A percentile compares a stretch with the other conserved stretches of the same genome.
phyloP scores from a whole-genome alignment of 140 eudicot genomes.

The Flaveria floridana region DNA sequence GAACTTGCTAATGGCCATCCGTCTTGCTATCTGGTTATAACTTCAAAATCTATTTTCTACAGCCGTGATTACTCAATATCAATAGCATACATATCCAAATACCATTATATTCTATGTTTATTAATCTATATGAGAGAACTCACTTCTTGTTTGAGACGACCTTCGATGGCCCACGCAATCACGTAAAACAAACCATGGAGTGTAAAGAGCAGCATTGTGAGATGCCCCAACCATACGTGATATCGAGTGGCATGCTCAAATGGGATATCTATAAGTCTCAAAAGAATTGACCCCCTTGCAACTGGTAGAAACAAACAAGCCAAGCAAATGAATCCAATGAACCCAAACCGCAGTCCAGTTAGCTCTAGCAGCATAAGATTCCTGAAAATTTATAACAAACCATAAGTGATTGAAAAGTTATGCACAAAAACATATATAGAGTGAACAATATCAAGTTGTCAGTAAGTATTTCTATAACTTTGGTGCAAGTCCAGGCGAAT shows the following conservation, averaged over 20 bases:
- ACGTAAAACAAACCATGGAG: conserved; percentile 77
- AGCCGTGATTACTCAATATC: too few species aligned
- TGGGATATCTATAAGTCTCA: conserved; percentile 75
- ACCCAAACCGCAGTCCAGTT: conserved; percentile 68
- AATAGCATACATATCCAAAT: too few species aligned
- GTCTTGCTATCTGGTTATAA: too few species aligned
- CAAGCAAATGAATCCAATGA: conserved; percentile 72
- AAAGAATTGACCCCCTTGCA: conserved; percentile 82
- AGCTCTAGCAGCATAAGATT: conserved; percentile 46
- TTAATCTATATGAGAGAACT: conserved; percentile 27
- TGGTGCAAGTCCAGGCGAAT: too few species aligned
- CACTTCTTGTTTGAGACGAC: conserved; percentile 56
- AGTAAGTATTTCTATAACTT: too few species aligned
- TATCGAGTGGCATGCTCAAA: conserved; percentile 92
- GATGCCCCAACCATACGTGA: conserved; percentile 97
- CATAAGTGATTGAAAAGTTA: neutral
- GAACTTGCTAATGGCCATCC: too few species aligned
- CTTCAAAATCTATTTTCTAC: too few species aligned
- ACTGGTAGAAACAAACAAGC: conserved; percentile 79
- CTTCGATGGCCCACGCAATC: conserved; percentile 63
- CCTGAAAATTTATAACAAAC: conserved; percentile 38
- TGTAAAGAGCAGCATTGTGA: conserved; percentile 72
- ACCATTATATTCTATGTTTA: neutral
- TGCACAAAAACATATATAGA: too few species aligned
- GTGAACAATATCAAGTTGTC: too few species aligned